phyloP scores from a whole-genome alignment of 225 moss, liverwort and hornwort species.

The Bryum argenteum region DNA sequence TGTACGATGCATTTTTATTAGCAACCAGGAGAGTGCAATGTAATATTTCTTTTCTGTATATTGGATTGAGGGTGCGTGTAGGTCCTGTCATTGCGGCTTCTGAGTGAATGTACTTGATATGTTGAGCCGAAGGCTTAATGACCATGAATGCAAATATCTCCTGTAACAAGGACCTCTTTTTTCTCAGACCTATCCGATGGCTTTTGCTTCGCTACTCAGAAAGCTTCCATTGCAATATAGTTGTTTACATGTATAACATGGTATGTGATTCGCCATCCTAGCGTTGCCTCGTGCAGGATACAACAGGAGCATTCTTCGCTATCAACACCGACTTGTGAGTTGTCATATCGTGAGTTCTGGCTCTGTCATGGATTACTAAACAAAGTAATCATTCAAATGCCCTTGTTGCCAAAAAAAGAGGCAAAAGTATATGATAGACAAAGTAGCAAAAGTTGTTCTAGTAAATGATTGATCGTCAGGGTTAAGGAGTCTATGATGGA shows the following conservation, averaged over 20 bases:
- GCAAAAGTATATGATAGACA: too few relatives aligned
- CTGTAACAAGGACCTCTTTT: slow-evolving; percentile 5
- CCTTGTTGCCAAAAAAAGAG: too few relatives aligned
- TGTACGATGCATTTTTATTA: slow-evolving; percentile 31
- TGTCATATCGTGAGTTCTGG: not conserved
- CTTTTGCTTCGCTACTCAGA: not conserved
- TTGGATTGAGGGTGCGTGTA: slow-evolving; percentile 37
- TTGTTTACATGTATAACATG: not conserved
- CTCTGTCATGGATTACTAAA: not conserved
- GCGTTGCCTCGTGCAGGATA: not conserved
- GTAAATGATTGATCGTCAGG: not conserved
- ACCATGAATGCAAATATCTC: slow-evolving; percentile 28
- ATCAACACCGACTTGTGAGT: not conserved
- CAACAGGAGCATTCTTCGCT: not conserved
- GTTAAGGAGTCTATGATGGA: not conserved
- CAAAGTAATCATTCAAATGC: not conserved
- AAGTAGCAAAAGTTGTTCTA: too few relatives aligned
- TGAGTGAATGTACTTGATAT: slow-evolving; percentile 17
- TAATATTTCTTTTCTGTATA: slow-evolving; percentile 42
- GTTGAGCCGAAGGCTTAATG: slow-evolving; percentile 41
- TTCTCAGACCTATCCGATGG: not conserved
- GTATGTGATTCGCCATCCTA: not conserved
- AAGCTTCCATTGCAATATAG: not conserved
- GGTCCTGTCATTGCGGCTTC: slow-evolving; percentile 21
- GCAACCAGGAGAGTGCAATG: slow-evolving; percentile 24